Evolutionary conservation across 148 eudicot genomes (phyloP), one percentile per base, ranked within the genome.

Genomic region (Nepenthes gracilis): DNA sequence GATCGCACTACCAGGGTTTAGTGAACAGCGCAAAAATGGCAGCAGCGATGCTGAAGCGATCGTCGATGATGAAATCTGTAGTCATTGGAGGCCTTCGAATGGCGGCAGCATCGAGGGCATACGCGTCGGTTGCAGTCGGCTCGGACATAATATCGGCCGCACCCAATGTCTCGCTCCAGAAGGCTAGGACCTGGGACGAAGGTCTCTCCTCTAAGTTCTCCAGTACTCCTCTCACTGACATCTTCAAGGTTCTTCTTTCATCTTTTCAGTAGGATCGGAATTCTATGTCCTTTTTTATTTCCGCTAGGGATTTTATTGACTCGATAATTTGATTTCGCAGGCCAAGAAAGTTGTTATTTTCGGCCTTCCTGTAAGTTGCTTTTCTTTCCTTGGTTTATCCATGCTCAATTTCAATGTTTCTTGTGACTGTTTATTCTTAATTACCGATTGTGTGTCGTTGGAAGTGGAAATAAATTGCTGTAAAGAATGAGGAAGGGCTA

Each of bases 271-370:
- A 69, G 32, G 23, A 1, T 53, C 11, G 47, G 59, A 12, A 7
- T 6, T 55, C 64, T 50, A 9, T 13, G 14, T 6, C 8, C 40
- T 9, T 53, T 47, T 47, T 60, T 1, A 33, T 9, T 68, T 15
- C 40, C 12, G 54, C 1, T 1, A 1, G 2, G 47, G 32, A 2
- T 36, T 36, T 54, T 13, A 2, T 43, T 50, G 53, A 34, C 8
- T 63, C 63, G 35, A 36, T 67, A 11, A 49, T 62, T 59, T 11
- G 53, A 33, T 58, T 14, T 74, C 76, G 15, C 90, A 92, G 98
- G 96, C 83, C 54, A 93, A 86, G 74, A 93, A 93, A 73, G 81
- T 93, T 64, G 95, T 82, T 62, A 86, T 93, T 67, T 93, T 93
- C 74, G 98, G 98, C n/a, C 89, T 93, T 12, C 98, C 98, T 68